Evolutionary conservation across 208 protist genomes (phyloP), one percentile per base, ranked within the genome.

Genomic region (Wallacemonas collosoma): DNA sequence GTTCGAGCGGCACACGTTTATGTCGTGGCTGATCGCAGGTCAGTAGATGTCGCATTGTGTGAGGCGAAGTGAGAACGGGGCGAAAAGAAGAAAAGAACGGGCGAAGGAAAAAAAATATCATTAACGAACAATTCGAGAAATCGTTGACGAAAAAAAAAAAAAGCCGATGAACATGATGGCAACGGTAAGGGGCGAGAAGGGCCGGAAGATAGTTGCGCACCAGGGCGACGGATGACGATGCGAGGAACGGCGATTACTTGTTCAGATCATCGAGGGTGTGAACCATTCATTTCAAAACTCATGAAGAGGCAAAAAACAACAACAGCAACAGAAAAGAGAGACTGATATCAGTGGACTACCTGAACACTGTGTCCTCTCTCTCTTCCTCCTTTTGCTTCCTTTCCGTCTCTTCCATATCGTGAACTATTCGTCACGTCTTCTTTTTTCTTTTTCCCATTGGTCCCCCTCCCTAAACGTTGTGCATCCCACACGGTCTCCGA

Each of bases 11-110:
- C 67, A 76, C 48, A 88, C 83, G 45, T 35, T 93, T 35, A 48
- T 91, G 26, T 83, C 79, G 35, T 83, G 79, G 75, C 44, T 91
- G 35, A 75, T 93, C 12, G 80, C 75, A 15, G 73, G 79, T 60
- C 43, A 77, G 72, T 84, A 77, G 50, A 2, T n/a, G 40, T 26
- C 26, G 26, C 26, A 26, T 26, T 26, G 26, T 26, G 26, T 26
- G 26, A 26, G 26, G 26, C 26, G 26, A 26, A 26, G 26, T 68
- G 58, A 47, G 41, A 9, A 38, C 17, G 6, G 36, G 35, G 44
- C 2, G 26, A 43, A 79, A 71, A 40, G 62, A 72, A 61, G 47
- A 65, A 47, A 2, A 45, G 48, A 70, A 35, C 41, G 11, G 9
- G 39, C 64, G 43, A 44, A 44, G 6, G 14, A 53, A 62, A 62